These are phyloP conservation scores for Sanguinoderma infundibulare DNA, from an alignment of 1,284 basidiomycete species.

Conservation along the genomic window DNA sequence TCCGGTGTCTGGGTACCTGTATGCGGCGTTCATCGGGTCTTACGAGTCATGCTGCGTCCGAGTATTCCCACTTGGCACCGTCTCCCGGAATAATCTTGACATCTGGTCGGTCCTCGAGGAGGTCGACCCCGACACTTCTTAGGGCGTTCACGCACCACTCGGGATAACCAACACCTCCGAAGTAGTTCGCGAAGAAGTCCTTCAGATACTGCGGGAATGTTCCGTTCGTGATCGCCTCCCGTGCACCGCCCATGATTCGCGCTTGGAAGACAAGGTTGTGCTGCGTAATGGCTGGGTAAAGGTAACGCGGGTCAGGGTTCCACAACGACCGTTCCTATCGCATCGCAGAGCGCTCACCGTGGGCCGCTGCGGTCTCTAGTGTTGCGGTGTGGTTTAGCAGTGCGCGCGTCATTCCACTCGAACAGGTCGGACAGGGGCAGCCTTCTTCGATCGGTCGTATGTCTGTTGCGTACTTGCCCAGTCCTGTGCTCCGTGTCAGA, in stretches of 20 bases:
- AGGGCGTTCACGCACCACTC: conserved; percentile 85
- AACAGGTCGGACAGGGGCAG: conserved; percentile 84
- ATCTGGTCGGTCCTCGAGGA: conserved; percentile 55
- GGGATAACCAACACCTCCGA: conserved; percentile 71
- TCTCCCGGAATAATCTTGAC: conserved; percentile 58
- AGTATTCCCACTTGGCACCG: conserved; percentile 73
- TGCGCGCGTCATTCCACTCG: conserved; percentile 64
- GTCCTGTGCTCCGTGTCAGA: conserved; percentile 42
- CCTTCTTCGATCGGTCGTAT: conserved; percentile 70
- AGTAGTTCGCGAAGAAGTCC: conserved; percentile 76
- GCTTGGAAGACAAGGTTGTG: conserved; percentile 86
- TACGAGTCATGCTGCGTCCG: conserved; percentile 27
- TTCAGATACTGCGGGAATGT: conserved; percentile 77
- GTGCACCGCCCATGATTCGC: conserved; percentile 77
- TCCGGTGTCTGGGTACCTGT: background rate
- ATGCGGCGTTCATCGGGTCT: conserved; percentile 1
- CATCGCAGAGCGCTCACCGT: conserved; percentile 51
- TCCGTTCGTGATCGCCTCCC: conserved; percentile 77
- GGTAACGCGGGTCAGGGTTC: background rate
- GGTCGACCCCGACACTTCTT: conserved; percentile 74
- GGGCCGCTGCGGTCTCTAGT: conserved; percentile 80
- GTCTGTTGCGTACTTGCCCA: conserved; percentile 72
- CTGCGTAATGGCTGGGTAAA: conserved; percentile 76
- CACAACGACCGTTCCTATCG: conserved; percentile 6
- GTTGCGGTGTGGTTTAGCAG: conserved; percentile 75